A percentile compares a stretch with the other conserved stretches of the same genome.
These are phyloP conservation scores for Globisporangium acanthophoron DNA, from an alignment of 352 stramenopile species.

Conservation along the genomic window DNA sequence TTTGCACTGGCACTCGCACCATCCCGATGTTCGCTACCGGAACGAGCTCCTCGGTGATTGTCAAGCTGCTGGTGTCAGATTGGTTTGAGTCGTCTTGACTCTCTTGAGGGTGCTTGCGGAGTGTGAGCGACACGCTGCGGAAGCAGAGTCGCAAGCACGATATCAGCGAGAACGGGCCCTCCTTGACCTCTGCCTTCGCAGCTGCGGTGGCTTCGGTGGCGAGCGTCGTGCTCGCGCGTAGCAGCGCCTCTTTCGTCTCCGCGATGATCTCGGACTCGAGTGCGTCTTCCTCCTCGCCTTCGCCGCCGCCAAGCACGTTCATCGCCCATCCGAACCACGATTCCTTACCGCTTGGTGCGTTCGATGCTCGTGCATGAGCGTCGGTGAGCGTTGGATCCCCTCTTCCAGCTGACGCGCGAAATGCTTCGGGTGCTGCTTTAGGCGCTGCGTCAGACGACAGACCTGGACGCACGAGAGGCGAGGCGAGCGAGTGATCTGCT, in stretches of 20 bases:
- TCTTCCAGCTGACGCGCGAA: too few relatives aligned
- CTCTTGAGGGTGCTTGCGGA: slow-evolving; percentile 48
- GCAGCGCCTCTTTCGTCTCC: slow-evolving; percentile 51
- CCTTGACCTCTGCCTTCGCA: slow-evolving; percentile 3
- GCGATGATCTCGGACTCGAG: slow-evolving; percentile 64
- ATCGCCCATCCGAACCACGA: slow-evolving; percentile 76
- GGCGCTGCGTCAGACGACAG: too few relatives aligned
- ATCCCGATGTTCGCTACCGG: slow-evolving; percentile 81
- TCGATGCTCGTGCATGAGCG: neutral
- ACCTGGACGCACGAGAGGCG: too few relatives aligned
- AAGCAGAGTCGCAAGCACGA: slow-evolving; percentile 57
- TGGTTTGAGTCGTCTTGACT: slow-evolving; percentile 7
- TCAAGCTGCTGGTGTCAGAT: slow-evolving; percentile 15
- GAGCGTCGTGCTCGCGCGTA: slow-evolving; percentile 18
- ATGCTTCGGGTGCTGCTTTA: neutral
- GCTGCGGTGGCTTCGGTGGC: slow-evolving; percentile 10
- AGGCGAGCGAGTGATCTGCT: slow-evolving; percentile 5
- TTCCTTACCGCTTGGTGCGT: slow-evolving; percentile 4
- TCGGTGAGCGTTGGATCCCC: too few relatives aligned
- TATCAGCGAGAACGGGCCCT: slow-evolving; percentile 19
- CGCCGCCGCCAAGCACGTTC: slow-evolving; percentile 37
- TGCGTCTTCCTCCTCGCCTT: slow-evolving; percentile 61
- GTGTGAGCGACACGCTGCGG: slow-evolving; percentile 46
- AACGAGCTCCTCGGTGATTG: slow-evolving; percentile 51
- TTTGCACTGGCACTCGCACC: slow-evolving; percentile 49